phyloP scores from a whole-genome alignment of 306 rosid species.

The Quercus variabilis region DNA sequence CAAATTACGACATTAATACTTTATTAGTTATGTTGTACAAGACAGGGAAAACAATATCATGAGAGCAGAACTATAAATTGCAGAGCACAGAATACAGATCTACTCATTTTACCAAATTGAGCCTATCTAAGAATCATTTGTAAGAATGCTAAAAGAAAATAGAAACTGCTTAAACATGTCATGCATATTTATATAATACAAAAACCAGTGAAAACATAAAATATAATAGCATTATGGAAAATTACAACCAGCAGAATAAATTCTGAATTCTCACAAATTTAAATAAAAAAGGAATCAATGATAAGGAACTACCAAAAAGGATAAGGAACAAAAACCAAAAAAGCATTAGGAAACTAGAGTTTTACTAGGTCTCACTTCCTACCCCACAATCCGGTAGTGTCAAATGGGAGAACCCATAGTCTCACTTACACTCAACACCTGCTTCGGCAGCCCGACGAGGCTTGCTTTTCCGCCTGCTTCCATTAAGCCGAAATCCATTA shows the following conservation, averaged over 20 bases:
- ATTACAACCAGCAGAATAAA: slow-evolving; percentile 43
- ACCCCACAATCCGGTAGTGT: slow-evolving; percentile 25
- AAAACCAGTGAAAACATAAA: slow-evolving; percentile 26
- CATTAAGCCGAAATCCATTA: slow-evolving; percentile 75
- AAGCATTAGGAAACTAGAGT: slow-evolving; percentile 33
- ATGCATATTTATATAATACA: slow-evolving; percentile 13
- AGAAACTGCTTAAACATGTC: slow-evolving; percentile 15
- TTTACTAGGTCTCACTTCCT: slow-evolving; percentile 46
- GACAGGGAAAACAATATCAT: not conserved
- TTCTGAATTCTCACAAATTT: slow-evolving; percentile 44
- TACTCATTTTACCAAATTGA: not conserved
- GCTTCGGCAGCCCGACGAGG: slow-evolving; percentile 94
- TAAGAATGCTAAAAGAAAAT: not conserved
- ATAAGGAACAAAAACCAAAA: slow-evolving; percentile 36
- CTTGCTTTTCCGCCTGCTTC: slow-evolving; percentile 82
- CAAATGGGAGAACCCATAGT: slow-evolving; percentile 38
- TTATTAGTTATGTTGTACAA: not conserved
- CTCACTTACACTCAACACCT: slow-evolving; percentile 84
- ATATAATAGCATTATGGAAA: slow-evolving; percentile 28
- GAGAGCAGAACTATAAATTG: not conserved
- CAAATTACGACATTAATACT: not conserved
- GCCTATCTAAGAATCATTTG: not conserved
- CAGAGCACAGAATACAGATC: not conserved
- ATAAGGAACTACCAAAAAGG: slow-evolving; percentile 34
- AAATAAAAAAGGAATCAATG: slow-evolving; percentile 32